Evolutionary conservation across 192 early-diverging fungal species (phyloP).

Genomic region (Spinellus fusiger): DNA sequence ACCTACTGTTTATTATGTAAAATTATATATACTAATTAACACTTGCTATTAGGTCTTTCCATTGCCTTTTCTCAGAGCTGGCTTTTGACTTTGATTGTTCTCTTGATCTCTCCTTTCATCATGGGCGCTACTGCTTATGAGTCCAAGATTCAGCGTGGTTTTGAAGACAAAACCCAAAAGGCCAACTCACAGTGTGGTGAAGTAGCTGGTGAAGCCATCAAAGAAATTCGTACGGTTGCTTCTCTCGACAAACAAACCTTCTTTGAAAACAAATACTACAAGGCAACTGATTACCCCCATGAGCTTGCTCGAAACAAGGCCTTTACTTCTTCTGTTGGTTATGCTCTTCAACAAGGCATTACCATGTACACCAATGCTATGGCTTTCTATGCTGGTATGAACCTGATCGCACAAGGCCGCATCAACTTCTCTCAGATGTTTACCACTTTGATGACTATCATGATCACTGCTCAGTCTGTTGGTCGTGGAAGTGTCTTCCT

Average conservation of each 20-base stretch:
- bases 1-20: not conserved
- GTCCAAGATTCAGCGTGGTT: slow-evolving; percentile 49
- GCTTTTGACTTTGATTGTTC: slow-evolving; percentile 77
- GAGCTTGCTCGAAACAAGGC: slow-evolving; percentile 57
- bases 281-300: slow-evolving; percentile 64
- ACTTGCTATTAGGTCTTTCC: slow-evolving; percentile 9
- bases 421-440: slow-evolving; percentile 51
- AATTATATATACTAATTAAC: not conserved
- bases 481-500: slow-evolving; percentile 64
- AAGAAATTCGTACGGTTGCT: slow-evolving; percentile 82
- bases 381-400: slow-evolving; percentile 69
- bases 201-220: slow-evolving; percentile 79
- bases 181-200: slow-evolving; percentile 77
- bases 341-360: slow-evolving; percentile 65
- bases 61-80: slow-evolving; percentile 74
- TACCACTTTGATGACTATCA: slow-evolving; percentile 69
- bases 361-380: slow-evolving; percentile 71
- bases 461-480: slow-evolving; percentile 62
- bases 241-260: slow-evolving; percentile 65
- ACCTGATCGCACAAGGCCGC: slow-evolving; percentile 47
- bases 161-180: slow-evolving; percentile 56
- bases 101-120: slow-evolving; percentile 57
- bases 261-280: slow-evolving; percentile 62
- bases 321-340: slow-evolving; percentile 61
- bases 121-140: slow-evolving; percentile 45